Conservation (phyloP, 305 asterid species). For the Fraxinus dipetala region DNA sequence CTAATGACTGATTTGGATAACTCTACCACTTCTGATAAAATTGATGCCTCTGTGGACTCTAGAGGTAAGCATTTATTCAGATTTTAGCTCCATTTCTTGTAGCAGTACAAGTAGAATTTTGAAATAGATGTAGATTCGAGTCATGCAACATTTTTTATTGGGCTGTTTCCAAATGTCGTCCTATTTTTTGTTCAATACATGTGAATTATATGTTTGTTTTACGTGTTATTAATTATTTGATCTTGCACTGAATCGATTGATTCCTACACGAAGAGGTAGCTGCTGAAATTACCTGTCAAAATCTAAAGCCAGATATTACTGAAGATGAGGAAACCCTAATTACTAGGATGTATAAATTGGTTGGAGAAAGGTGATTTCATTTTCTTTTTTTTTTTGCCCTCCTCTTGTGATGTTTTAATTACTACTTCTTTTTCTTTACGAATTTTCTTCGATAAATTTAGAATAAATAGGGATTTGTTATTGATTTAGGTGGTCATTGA, state of each 20-base stretch:
- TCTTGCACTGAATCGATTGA: neutral
- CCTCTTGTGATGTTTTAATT: neutral
- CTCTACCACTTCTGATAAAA: neutral
- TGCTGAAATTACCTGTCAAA: constrained; percentile 26
- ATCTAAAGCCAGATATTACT: constrained; percentile 37
- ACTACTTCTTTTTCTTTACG: neutral
- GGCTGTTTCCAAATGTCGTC: neutral
- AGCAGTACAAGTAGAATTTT: neutral
- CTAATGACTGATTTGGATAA: constrained; percentile 36
- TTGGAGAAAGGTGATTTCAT: constrained; percentile 45
- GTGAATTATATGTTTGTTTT: neutral
- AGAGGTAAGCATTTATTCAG: constrained; percentile 26
- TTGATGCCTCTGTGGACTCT: neutral
- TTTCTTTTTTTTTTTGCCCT: neutral
- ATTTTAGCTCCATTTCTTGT: neutral
- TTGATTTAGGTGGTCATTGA: constrained; percentile 45
- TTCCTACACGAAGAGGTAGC: constrained; percentile 11
- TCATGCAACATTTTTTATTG: neutral
- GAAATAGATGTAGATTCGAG: neutral
- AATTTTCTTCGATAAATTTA: neutral
- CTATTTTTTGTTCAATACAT: neutral
- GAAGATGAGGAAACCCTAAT: constrained; percentile 56
- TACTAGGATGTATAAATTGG: constrained; percentile 47
- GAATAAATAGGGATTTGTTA: neutral
- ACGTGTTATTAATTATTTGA: neutral